Conservation (phyloP, 2,329 filamentous ascomycete genomes). For the Cladosporium sp. region DNA sequence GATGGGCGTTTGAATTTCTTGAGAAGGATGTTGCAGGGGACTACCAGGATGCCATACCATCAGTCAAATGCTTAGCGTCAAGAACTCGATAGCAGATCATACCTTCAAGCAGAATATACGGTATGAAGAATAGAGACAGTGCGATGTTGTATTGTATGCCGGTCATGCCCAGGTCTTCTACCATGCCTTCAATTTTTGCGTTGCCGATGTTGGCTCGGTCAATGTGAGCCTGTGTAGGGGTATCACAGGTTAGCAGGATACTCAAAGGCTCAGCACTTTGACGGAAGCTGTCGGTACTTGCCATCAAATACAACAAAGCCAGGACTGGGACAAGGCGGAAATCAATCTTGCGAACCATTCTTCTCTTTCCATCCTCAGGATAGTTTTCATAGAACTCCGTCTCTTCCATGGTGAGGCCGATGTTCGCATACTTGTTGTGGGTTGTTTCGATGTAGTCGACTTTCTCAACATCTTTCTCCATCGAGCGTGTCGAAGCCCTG, state of each 20-base stretch:
- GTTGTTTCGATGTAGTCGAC: slow-evolving; percentile 17
- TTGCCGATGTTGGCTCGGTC: slow-evolving; percentile 42
- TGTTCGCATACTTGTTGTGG: slow-evolving; percentile 20
- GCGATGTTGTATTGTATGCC: slow-evolving; percentile 34
- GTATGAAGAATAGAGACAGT: slow-evolving; percentile 29
- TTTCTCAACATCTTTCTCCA: slow-evolving; percentile 20
- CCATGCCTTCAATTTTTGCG: slow-evolving; percentile 31
- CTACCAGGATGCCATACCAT: slow-evolving; percentile 7
- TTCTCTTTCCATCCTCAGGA: slow-evolving; percentile 22
- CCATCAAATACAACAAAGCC: slow-evolving; percentile 19
- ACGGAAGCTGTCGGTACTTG: background rate
- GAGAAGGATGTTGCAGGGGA: slow-evolving; percentile 29
- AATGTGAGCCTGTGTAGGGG: slow-evolving; percentile 33
- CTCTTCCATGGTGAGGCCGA: slow-evolving; percentile 21
- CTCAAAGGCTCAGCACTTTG: too few species aligned
- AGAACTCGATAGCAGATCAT: slow-evolving; percentile 11
- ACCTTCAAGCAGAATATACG: slow-evolving; percentile 37
- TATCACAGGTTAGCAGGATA: too few species aligned
- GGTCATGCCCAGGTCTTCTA: slow-evolving; percentile 15
- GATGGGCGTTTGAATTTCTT: slow-evolving; percentile 26
- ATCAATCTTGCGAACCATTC: slow-evolving; percentile 47
- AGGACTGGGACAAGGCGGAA: slow-evolving; percentile 47
- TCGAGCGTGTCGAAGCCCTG: slow-evolving; percentile 15
- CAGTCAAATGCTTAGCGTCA: slow-evolving; percentile 20
- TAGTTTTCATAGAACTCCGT: slow-evolving; percentile 21